Conservation (phyloP, 148 eudicot genomes). For the Cornus florida region DNA sequence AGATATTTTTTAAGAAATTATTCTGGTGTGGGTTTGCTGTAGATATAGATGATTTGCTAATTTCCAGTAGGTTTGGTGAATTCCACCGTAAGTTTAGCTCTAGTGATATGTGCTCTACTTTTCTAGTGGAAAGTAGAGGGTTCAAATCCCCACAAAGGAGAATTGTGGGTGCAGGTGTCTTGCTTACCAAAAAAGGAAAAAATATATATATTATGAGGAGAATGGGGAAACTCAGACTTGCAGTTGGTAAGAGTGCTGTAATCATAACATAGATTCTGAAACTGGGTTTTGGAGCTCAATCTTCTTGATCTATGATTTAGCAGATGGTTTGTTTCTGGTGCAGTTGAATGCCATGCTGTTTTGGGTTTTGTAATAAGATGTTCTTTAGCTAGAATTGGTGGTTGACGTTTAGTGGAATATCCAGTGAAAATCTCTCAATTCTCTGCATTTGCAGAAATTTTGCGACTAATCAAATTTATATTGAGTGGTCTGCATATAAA, state of each 20-base stretch:
- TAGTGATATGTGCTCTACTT: too few relatives aligned
- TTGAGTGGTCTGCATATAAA: too few relatives aligned
- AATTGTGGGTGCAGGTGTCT: too few relatives aligned
- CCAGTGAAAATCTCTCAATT: too few relatives aligned
- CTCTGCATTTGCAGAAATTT: too few relatives aligned
- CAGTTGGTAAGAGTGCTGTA: not conserved
- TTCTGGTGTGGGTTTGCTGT: not conserved
- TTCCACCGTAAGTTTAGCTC: not conserved
- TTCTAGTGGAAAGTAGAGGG: too few relatives aligned
- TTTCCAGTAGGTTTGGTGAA: not conserved
- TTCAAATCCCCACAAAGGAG: too few relatives aligned
- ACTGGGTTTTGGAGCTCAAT: slow-evolving; percentile 1
- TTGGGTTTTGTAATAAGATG: not conserved
- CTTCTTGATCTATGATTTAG: not conserved
- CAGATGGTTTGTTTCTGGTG: not conserved
- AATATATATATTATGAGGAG: not conserved
- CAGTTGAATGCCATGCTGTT: not conserved
- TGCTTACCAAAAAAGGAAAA: too few relatives aligned
- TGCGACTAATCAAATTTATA: too few relatives aligned
- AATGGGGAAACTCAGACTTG: too few relatives aligned
- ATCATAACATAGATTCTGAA: not conserved
- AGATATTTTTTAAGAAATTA: not conserved
- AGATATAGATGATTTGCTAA: not conserved
- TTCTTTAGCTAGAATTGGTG: not conserved
- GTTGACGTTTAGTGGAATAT: not conserved